Evolutionary conservation across 2,329 filamentous ascomycete genomes (phyloP), one percentile per base, ranked within the genome.

Genomic region (Colletotrichum sp.): DNA sequence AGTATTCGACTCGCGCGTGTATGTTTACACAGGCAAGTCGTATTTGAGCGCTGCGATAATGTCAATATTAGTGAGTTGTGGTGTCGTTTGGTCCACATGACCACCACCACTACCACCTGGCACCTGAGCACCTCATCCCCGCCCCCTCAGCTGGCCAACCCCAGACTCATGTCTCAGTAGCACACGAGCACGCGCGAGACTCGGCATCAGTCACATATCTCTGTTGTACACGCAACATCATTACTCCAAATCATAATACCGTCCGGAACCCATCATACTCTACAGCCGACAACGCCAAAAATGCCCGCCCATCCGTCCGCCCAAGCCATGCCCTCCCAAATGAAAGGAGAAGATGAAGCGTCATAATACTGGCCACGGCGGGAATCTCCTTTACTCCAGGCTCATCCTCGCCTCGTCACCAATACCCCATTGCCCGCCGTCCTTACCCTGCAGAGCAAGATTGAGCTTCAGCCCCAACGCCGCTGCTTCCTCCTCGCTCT

Each of bases 351-450:
- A 22, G 16, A 48, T n/a, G 39, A 39, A 63, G 7, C n/a, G 8
- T 52, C 15, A 52, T 30, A 13, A 61, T 28, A 28, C 28, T 13
- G 44, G 34, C 48, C 22, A 19, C 8, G 34, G 22, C 39, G 25
- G n/a, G 28, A 16, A 13, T 55, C 39, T 28, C 30, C 52, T 19
- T 71, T 83, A 96, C 83, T 96, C 95, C 79, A 98, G 86, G 36
- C 92, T 94, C 94, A 98, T 97, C 80, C 93, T 90, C 28, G 94
- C 92, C 81, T 98, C 95, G 82, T 98, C 96, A 2, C 94, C 94
- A 66, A 98, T 90, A 0, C 95, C 94, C 93, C 95, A 96, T 80
- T 91, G 90, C 5, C 84, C 90, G 79, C 86, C 92, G 79, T 90
- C 91, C 80, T 85, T 87, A 78, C 88, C 87, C 83, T 92, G 87